These are phyloP conservation scores for Astraeus odoratus DNA, from an alignment of 768 basidiomycete genomes.

Conservation along the genomic window DNA sequence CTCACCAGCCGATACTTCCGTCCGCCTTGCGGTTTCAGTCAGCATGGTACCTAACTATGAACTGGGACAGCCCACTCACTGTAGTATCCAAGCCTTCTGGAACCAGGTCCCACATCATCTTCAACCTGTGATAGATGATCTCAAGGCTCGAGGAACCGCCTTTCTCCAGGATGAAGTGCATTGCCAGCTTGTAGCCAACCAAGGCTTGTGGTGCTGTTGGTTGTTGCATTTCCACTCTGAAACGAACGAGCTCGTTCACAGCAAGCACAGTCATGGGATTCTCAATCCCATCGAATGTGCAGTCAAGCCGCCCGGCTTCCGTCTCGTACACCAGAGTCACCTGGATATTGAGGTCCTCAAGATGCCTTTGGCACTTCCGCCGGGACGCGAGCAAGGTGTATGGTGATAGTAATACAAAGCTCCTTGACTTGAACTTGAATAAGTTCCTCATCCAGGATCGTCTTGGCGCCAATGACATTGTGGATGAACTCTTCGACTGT, in stretches of 20 bases:
- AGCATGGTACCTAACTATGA: too few relatives aligned
- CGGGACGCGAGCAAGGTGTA: constrained; percentile 58
- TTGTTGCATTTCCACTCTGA: constrained; percentile 70
- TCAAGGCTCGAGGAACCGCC: constrained; percentile 82
- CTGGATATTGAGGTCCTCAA: constrained; percentile 64
- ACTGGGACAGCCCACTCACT: too few relatives aligned
- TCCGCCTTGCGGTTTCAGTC: constrained; percentile 10
- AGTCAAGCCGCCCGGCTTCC: constrained; percentile 64
- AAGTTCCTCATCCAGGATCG: constrained; percentile 83
- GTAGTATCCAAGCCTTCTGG: constrained; percentile 12
- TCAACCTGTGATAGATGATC: constrained; percentile 58
- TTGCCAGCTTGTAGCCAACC: constrained; percentile 47
- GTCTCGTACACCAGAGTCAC: constrained; percentile 62
- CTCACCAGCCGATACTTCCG: not conserved
- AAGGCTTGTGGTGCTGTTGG: constrained; percentile 33
- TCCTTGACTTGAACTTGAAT: constrained; percentile 76
- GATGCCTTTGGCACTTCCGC: constrained; percentile 63
- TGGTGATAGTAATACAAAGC: constrained; percentile 49
- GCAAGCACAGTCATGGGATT: constrained; percentile 49
- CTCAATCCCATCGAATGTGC: constrained; percentile 61
- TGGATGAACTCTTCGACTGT: constrained; percentile 41
- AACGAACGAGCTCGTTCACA: constrained; percentile 64
- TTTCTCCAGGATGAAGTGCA: constrained; percentile 76
- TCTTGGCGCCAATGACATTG: constrained; percentile 37
- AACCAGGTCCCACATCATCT: constrained; percentile 66